Base-by-base conservation (phyloP, 208 protist species). In the Porcisia deanei region DNA sequence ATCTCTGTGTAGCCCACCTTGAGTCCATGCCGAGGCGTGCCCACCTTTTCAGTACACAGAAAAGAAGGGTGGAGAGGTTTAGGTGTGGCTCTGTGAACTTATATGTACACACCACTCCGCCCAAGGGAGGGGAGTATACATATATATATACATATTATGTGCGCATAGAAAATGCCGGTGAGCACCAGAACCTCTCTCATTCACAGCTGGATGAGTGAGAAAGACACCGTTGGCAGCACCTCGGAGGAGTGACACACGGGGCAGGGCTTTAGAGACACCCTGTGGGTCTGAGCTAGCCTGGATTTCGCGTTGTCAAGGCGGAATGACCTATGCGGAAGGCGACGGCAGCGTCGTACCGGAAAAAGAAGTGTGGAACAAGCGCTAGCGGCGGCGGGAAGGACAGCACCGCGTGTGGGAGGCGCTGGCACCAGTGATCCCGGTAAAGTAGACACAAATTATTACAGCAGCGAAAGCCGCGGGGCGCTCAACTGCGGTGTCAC, bases 401-500 rank as follows among this genome's bases (percentile, higher is more conserved):
- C 1, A 9, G 65, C 65, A 53, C 12, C 2, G 52, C 49, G 5
- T 7, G 49, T 6, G 57, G 65, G 30, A 3, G 67, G 34, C 0
- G 75, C n/a, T 14, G 75, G 67, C 67, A 73, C 58, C 39, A 54
- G 34, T 53, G 67, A 58, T 65, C 53, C 47, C 30, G 69, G 61
- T 25, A 68, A 54, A 39, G 45, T 37, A n/a, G 76, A 61, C 59
- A 61, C 25, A 20, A 30, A 54, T 71, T 16, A 25, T 10, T 8
- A 43, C 43, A 14, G 41, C 64, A 69, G 64, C 20, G n/a, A 43
- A n/a, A 3, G 43, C n/a, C 8, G 64, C 64, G 30, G 59, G 34
- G 5, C 14, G 12, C n/a, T 16, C 30, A 14, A 20, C 30, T n/a
- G 0, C 59, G 34, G 59, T 2, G 22, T 14, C 30, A 22, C 14